Percentiles rank a stretch among this genome's conserved stretches.
These are phyloP conservation scores for Dacryopinax spathularia DNA, from an alignment of 768 basidiomycete genomes.

Conservation along the genomic window DNA sequence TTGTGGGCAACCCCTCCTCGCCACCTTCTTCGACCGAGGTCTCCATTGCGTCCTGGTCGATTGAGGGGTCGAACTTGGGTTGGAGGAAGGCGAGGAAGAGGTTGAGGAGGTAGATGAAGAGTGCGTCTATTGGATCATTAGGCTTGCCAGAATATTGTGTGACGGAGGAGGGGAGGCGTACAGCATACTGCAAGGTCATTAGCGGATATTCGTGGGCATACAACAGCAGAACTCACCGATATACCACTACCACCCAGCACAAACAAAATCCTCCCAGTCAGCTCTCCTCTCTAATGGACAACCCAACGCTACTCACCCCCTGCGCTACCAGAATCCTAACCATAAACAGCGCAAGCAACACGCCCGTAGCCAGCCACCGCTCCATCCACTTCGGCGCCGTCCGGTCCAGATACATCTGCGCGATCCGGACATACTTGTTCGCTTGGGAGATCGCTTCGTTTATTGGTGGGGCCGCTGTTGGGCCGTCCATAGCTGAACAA, in stretches of 20 bases:
- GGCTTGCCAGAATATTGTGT: not conserved
- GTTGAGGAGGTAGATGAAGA: constrained; percentile 91
- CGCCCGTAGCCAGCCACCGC: constrained; percentile 71
- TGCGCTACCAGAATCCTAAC: constrained; percentile 76
- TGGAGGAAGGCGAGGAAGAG: constrained; percentile 93
- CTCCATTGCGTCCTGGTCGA: constrained; percentile 83
- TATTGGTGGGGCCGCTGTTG: constrained; percentile 7
- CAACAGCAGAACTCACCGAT: constrained; percentile 47
- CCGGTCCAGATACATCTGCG: constrained; percentile 80
- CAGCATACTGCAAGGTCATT: constrained; percentile 43
- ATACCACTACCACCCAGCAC: constrained; percentile 53
- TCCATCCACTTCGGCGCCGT: constrained; percentile 82
- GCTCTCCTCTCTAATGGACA: not conserved
- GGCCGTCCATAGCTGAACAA: constrained; percentile 1
- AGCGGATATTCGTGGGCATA: not conserved
- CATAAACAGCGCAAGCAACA: constrained; percentile 58
- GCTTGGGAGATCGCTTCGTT: constrained; percentile 9
- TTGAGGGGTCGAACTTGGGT: constrained; percentile 92
- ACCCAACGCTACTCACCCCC: constrained; percentile 47
- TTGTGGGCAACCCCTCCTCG: constrained; percentile 29
- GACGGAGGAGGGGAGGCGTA: constrained; percentile 18
- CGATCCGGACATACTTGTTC: constrained; percentile 36
- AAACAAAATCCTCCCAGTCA: constrained; percentile 8
- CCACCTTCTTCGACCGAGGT: constrained; percentile 94
- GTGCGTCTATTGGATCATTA: constrained; percentile 44